Evolutionary conservation across 257 asterid species (phyloP), one percentile per base, ranked within the genome.

Genomic region (Plectranthus barbatus): DNA sequence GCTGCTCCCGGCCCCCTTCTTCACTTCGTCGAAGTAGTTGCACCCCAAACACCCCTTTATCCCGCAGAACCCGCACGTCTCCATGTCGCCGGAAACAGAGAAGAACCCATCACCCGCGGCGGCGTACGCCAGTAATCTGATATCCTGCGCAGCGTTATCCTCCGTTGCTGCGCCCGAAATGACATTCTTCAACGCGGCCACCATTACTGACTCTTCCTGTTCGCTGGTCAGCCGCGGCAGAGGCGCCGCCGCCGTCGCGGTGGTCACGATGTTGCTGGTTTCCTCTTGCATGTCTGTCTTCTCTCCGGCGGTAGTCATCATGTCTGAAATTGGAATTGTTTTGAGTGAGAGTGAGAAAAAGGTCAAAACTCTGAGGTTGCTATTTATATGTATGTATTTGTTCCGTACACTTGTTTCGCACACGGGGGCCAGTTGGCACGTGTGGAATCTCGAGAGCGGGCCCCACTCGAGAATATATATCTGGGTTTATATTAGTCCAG

Each of bases 41-140:
- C 96, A 91, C 6, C 96, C 97, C 60, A 90, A 61, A 14, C 97
- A 90, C 0, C 86, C 96, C 4, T 69, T 69, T 8, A 81, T 87
- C 9, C 76, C 44, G 74, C 97, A 90, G 31, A 76, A 57, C 10
- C 72, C 56, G 71, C 97, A 87, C 15, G 82, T 78, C 51, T 77
- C 85, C 52, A 70, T 52, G 4, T 60, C 76, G 0, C 41, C 91
- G 1, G 81, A 6, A 19, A 79, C 83, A 0, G 83, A 58, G 62
- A 82, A 41, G 6, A 71, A 17, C 9, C 64, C 64, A 12, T 63
- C 73, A 0, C 64, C 69, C 0, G 48, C 36, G 17, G 61, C n/a
- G n/a, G n/a, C n/a, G n/a, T n/a, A n/a, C n/a, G n/a, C 54, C 42
- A 2, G 3, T 39, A 67, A 62, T n/a, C 23, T 24, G 50, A 73